phyloP scores from a whole-genome alignment of 257 asterid species.

The Anisodus acutangulus region DNA sequence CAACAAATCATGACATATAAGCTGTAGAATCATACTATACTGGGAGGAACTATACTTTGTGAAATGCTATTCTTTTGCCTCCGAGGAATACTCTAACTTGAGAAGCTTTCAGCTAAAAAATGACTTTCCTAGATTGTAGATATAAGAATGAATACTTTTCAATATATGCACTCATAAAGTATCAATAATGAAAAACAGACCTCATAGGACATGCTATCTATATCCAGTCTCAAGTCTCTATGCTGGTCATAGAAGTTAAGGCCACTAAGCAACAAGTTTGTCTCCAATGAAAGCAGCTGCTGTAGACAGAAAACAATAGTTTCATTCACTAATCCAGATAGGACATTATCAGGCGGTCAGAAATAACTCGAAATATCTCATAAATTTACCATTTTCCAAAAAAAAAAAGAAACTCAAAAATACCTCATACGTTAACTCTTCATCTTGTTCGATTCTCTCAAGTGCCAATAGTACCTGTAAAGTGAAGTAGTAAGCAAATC shows the following conservation, averaged over 20 bases:
- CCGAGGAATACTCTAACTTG: not conserved
- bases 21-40: not conserved
- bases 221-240: constrained; percentile 84
- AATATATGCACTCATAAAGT: not conserved
- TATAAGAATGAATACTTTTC: not conserved
- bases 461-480: constrained; percentile 71
- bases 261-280: constrained; percentile 61
- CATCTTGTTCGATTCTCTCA: constrained; percentile 78
- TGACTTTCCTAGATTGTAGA: not conserved
- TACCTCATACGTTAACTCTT: constrained; percentile 74
- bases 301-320: constrained; percentile 38
- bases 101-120: constrained; percentile 1
- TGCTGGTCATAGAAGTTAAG: constrained; percentile 77
- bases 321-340: not conserved
- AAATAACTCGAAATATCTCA: too few relatives aligned
- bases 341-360: not conserved
- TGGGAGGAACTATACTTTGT: not conserved
- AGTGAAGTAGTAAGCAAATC: constrained; percentile 24
- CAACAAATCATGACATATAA: not conserved
- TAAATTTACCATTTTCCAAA: too few relatives aligned
- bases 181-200: constrained; percentile 42
- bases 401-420: not conserved
- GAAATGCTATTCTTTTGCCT: not conserved
- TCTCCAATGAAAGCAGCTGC: constrained; percentile 74
- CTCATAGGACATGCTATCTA: constrained; percentile 95